Evolutionary conservation across 2,329 filamentous ascomycete species (phyloP).

Genomic region (Nannizziopsis barbatae): DNA sequence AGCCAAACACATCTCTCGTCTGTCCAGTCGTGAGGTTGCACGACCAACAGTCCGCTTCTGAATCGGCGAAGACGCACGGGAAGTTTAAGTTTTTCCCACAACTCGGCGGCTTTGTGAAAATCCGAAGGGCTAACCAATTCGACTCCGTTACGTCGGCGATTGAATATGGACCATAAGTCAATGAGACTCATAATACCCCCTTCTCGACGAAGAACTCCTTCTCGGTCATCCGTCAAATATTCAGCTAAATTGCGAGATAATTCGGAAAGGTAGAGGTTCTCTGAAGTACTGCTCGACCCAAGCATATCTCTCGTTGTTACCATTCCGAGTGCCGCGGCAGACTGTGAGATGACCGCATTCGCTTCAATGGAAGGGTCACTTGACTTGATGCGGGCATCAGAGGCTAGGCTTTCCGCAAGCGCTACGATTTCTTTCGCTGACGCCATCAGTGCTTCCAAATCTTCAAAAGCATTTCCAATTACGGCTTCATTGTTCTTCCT

Average conservation of each 20-base stretch:
- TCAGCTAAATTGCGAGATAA: conserved; percentile 75
- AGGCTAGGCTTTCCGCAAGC: conserved; percentile 75
- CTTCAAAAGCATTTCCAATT: conserved; percentile 89
- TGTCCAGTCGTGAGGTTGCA: conserved; percentile 75
- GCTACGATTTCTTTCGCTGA: conserved; percentile 94
- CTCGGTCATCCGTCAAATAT: conserved; percentile 74
- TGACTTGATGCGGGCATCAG: conserved; percentile 48
- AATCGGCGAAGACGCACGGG: conserved; percentile 81
- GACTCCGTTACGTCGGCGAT: conserved; percentile 81
- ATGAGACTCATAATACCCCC: conserved; percentile 84
- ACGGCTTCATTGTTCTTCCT: conserved; percentile 87
- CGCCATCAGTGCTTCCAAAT: conserved; percentile 91
- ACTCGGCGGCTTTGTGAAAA: conserved; percentile 74
- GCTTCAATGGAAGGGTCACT: conserved; percentile 55
- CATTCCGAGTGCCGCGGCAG: conserved; percentile 70
- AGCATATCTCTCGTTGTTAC: conserved; percentile 95
- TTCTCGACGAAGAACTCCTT: conserved; percentile 64
- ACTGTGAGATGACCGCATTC: conserved; percentile 65
- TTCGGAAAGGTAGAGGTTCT: conserved; percentile 81
- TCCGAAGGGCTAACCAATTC: conserved; percentile 86
- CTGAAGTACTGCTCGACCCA: conserved; percentile 58
- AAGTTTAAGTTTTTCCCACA: conserved; percentile 80
- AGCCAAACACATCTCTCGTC: conserved; percentile 79
- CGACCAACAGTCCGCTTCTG: conserved; percentile 86
- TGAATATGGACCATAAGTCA: conserved; percentile 90